Conservation (phyloP, 164 flowering plant genomes). For the Macadamia integrifolia region DNA sequence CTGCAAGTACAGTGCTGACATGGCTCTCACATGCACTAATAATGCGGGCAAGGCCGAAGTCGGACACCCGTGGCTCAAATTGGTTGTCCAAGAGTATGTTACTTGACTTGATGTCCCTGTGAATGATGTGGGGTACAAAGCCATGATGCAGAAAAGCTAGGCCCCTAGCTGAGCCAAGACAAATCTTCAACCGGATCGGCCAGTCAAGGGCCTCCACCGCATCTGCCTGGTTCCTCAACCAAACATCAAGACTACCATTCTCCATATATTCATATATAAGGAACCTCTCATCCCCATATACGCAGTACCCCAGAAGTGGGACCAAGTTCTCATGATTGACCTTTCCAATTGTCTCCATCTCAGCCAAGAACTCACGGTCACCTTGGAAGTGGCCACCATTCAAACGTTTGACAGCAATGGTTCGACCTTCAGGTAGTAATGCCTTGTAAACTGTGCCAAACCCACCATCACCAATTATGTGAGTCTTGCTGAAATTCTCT, state of each 20-base stretch:
- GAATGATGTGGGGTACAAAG: constrained; percentile 62
- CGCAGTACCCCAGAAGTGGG: constrained; percentile 55
- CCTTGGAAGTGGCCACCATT: constrained; percentile 44
- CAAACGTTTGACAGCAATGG: constrained; percentile 54
- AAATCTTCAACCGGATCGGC: constrained; percentile 54
- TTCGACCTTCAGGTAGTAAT: constrained; percentile 36
- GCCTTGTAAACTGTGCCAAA: constrained; percentile 62
- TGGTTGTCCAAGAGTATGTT: constrained; percentile 44
- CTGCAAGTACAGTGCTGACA: constrained; percentile 58
- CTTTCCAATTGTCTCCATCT: constrained; percentile 70
- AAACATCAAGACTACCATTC: constrained; percentile 67
- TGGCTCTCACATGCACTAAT: constrained; percentile 69
- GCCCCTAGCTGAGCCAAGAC: constrained; percentile 57
- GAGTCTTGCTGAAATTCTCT: constrained; percentile 52
- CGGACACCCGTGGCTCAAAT: constrained; percentile 56
- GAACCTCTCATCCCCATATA: constrained; percentile 47
- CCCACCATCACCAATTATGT: constrained; percentile 63
- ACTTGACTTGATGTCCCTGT: constrained; percentile 68
- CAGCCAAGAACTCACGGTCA: constrained; percentile 59
- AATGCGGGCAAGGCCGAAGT: constrained; percentile 64
- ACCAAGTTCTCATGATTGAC: constrained; percentile 56
- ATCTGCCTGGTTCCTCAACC: constrained; percentile 55
- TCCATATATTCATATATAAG: constrained; percentile 62
- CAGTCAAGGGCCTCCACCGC: constrained; percentile 48
- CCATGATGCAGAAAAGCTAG: constrained; percentile 68